Evolutionary conservation across 2,329 filamentous ascomycete genomes (phyloP).

Genomic region (Purpureocillium takamizusanense): DNA sequence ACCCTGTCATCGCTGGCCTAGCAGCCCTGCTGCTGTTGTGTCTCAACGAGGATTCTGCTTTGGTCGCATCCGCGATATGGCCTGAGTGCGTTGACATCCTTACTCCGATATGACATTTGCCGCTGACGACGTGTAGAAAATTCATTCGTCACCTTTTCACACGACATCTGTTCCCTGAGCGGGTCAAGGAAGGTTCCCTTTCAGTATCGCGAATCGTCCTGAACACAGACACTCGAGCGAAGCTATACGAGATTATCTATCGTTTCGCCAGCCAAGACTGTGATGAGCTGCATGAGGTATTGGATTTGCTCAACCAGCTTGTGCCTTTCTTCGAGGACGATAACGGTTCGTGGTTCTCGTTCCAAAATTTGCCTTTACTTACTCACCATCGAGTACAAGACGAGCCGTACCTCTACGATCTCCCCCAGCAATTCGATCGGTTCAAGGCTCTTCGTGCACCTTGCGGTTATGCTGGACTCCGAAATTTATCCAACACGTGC

Average conservation of each 20-base stretch:
- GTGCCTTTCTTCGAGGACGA: constrained; percentile 29
- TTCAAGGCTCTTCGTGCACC: constrained; percentile 60
- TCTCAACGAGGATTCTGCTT: constrained; percentile 17
- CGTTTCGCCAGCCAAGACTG: constrained; percentile 43
- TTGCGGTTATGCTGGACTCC: constrained; percentile 81
- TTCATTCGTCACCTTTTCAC: constrained; percentile 42
- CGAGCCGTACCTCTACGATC: constrained; percentile 51
- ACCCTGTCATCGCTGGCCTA: constrained; percentile 19
- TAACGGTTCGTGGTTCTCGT: constrained; percentile 21
- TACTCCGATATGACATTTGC: background rate
- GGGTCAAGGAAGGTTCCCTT: constrained; percentile 3
- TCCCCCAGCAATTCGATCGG: constrained; percentile 55
- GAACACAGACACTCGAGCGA: constrained; percentile 43
- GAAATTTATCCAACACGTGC: constrained; percentile 90
- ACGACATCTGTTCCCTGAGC: constrained; percentile 54
- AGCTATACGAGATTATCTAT: constrained; percentile 52
- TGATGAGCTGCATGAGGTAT: constrained; percentile 37
- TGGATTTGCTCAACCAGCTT: constrained; percentile 29
- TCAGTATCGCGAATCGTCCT: constrained; percentile 35
- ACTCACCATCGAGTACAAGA: constrained; percentile 11
- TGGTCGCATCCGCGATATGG: constrained; percentile 13
- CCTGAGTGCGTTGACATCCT: constrained; percentile 13
- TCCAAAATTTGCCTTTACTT: background rate
- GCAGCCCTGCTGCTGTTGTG: constrained; percentile 20
- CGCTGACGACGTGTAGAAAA: constrained; percentile 12